These are phyloP conservation scores for Macrolepiota dolichaula DNA, from an alignment of 768 basidiomycete species.

Conservation along the genomic window DNA sequence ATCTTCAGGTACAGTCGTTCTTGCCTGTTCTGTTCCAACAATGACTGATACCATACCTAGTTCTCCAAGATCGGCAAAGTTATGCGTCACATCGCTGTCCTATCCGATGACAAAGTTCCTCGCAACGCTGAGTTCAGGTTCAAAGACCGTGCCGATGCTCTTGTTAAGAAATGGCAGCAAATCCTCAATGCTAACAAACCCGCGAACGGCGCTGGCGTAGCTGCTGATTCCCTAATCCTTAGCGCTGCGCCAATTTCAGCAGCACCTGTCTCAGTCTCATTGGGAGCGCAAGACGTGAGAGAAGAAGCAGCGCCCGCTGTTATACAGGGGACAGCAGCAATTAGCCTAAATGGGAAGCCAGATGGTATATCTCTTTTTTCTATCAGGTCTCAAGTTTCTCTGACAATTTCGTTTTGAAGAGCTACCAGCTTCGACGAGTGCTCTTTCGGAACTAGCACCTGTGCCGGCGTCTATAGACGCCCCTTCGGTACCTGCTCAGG, in stretches of 20 bases:
- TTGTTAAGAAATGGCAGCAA: conserved; percentile 70
- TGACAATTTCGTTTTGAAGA: neutral
- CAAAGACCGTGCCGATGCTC: conserved; percentile 61
- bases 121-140: conserved; percentile 64
- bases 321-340: conserved; percentile 24
- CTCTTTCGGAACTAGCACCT: neutral
- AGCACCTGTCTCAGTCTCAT: conserved; percentile 9
- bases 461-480: neutral
- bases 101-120: conserved; percentile 54
- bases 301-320: conserved; percentile 20
- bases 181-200: conserved; percentile 41
- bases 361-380: neutral
- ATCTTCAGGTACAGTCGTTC: conserved; percentile 43
- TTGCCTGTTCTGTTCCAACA: neutral
- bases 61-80: conserved; percentile 85
- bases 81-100: conserved; percentile 78
- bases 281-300: neutral
- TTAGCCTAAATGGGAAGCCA: conserved; percentile 33
- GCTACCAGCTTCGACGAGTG: neutral
- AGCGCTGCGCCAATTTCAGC: conserved; percentile 2
- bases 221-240: conserved; percentile 1
- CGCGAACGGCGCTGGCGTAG: conserved; percentile 13
- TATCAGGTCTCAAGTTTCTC: neutral
- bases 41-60: conserved; percentile 26
- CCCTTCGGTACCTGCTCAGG: neutral